Evolutionary conservation across 495 filamentous ascomycete species (phyloP), one percentile per base, ranked within the genome.

Genomic region (Penicillium pancosmium): DNA sequence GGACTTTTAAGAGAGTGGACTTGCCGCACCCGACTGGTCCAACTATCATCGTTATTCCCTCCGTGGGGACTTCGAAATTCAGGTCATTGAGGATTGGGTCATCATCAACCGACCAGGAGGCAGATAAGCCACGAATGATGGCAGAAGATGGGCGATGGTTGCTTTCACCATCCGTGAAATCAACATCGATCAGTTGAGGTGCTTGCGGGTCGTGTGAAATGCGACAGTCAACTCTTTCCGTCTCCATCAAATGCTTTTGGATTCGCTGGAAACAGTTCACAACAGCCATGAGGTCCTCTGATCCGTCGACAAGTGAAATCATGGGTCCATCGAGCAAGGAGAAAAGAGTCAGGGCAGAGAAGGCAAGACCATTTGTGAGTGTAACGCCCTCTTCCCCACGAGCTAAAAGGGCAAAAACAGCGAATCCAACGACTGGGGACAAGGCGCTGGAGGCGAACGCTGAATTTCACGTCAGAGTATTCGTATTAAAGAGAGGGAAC

Each of bases 11-110:
- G 23, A 86, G 57, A 5, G 79, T 80, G 4, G 79, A 78, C 56
- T 85, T 86, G 16, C 84, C 84, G 55, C 76, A 78, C 16, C 83
- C 81, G 1, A 85, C 79, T 11, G 82, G 79, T 2, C 83, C 84
- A 31, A 81, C 64, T 13, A 86, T 66, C 67, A 83, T 78, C 8
- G 78, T 84, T 2, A 82, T 68, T n/a, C 71, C 60, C 0, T 58
- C 60, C 4, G 65, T 57, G n/a, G 62, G 59, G 41, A 83, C 71
- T 9, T 54, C 60, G 35, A 77, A 50, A 15, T 49, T 52, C 33
- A 66, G 19, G 19, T 57, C 49, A 4, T 57, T 56, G 9, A 68
- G 52, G 8, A 66, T 40, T 19, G 63, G 55, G 21, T 63, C 60
- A 21, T 56, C 47, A 11, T 66, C 63, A 18, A 66, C 50, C 3